These are phyloP conservation scores for Starmerella roubikii DNA, from an alignment of 805 yeast genomes.

Conservation along the genomic window DNA sequence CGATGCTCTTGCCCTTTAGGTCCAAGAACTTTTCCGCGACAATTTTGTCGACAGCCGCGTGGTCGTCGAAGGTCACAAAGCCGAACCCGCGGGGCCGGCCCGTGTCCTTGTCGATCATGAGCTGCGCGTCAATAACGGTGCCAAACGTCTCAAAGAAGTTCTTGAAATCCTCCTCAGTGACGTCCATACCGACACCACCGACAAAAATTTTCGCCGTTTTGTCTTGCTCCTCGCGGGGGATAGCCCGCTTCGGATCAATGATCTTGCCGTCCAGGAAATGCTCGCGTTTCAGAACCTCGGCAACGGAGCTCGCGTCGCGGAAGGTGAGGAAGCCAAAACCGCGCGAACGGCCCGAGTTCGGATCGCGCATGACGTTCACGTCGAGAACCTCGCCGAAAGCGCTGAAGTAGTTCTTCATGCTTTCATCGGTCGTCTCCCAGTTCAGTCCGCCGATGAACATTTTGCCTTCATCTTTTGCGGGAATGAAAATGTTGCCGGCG, in stretches of 20 bases:
- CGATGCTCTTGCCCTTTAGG: conserved; percentile 59
- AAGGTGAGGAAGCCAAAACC: conserved; percentile 93
- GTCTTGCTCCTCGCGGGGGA: conserved; percentile 94
- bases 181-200: conserved; percentile 92
- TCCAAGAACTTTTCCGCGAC: conserved; percentile 68
- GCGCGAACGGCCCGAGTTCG: conserved; percentile 71
- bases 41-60: conserved; percentile 84
- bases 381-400: conserved; percentile 83
- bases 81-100: conserved; percentile 97
- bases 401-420: conserved; percentile 64
- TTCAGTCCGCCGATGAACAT: conserved; percentile 95
- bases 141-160: conserved; percentile 80
- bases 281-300: conserved; percentile 69
- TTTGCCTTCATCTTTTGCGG: conserved; percentile 62
- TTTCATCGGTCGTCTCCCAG: conserved; percentile 94
- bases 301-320: conserved; percentile 67
- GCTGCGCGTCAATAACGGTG: conserved; percentile 83
- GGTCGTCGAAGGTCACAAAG: conserved; percentile 86
- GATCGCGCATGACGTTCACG: conserved; percentile 85
- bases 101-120: conserved; percentile 94
- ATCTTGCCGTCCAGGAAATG: conserved; percentile 90
- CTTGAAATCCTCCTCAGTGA: conserved; percentile 79
- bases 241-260: conserved; percentile 94
- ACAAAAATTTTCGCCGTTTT: conserved; percentile 93
- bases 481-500: conserved; percentile 35